These are phyloP conservation scores for Vitis hybrid DNA, from an alignment of 177 flowering plant genomes.

Conservation along the genomic window DNA sequence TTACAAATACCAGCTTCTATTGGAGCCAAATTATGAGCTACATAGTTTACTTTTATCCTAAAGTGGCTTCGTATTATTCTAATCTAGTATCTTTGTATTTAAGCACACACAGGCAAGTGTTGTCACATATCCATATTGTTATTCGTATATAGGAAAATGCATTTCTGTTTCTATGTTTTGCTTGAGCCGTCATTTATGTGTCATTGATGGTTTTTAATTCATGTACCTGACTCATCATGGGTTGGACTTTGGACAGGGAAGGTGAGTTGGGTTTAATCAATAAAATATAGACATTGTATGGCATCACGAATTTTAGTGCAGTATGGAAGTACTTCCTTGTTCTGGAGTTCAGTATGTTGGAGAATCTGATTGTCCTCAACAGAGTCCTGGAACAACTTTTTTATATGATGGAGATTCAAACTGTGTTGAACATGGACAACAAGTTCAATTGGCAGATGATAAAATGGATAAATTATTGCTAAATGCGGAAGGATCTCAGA, in stretches of 20 bases:
- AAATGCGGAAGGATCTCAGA: constrained; percentile 25
- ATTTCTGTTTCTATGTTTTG: neutral
- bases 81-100: neutral
- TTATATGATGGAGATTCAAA: constrained; percentile 27
- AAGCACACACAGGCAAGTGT: no score
- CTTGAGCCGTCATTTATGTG: neutral
- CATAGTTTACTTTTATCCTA: neutral
- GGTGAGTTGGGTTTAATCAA: constrained; percentile 8
- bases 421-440: constrained; percentile 27
- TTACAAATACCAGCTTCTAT: no score
- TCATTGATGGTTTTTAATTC: neutral
- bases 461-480: constrained; percentile 21
- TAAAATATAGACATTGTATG: constrained; percentile 15
- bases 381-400: constrained; percentile 33
- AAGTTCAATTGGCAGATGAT: constrained; percentile 26
- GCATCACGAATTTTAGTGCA: constrained; percentile 19
- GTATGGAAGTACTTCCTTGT: constrained; percentile 68
- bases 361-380: constrained; percentile 50
- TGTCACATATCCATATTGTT: neutral
- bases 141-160: neutral
- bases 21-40: no score
- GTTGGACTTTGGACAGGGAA: constrained; percentile 19
- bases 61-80: neutral
- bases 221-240: constrained; percentile 7
- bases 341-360: constrained; percentile 52